Base-by-base conservation (phyloP, 106 monocot genomes). In the Apostasia ramifera region DNA sequence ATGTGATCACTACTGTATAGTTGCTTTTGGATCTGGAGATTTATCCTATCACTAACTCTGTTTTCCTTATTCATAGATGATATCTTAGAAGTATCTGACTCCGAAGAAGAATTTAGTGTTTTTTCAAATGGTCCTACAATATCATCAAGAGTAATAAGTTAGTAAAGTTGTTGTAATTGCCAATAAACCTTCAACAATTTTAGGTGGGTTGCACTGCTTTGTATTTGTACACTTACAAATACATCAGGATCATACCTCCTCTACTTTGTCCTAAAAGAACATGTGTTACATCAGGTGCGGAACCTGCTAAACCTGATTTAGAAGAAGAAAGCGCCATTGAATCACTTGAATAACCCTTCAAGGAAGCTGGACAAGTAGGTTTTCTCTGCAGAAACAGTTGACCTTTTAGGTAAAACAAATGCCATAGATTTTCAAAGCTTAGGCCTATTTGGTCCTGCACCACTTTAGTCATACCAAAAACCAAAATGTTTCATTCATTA, bases 41-140 rank as follows among this genome's bases (percentile, higher is more conserved):
- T 62, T 46, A 41, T 38, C 56, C 15, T 67, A 53, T 59, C 70
- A 67, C 65, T 45, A 40, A 39, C 41, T 44, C 60, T n/a, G 15
- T 59, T 66, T 53, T 62, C 72, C 76, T 73, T 77, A 7, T 65
- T 59, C 45, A 43, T 43, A 62, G 55, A 26, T 5, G 59, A 37
- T 15, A 44, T 39, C 49, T 55, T 72, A 65, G 59, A 48, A 66
- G 44, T 71, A 47, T 64, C 69, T 40, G 41, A 53, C 44, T 58
- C 67, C 56, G 57, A 62, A 57, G 57, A 62, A 57, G 69, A 65
- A 56, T 62, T 73, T 67, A 43, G 59, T 66, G 54, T 63, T 66
- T 42, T 63, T 59, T 72, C 69, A 71, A 39, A 66, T 44, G 44
- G 67, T 61, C 73, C 79, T 73, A 59, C 66, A 82, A 73, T 26